phyloP scores from a whole-genome alignment of 176 grass and related monocot genomes.

The Oryza glaberrima region DNA sequence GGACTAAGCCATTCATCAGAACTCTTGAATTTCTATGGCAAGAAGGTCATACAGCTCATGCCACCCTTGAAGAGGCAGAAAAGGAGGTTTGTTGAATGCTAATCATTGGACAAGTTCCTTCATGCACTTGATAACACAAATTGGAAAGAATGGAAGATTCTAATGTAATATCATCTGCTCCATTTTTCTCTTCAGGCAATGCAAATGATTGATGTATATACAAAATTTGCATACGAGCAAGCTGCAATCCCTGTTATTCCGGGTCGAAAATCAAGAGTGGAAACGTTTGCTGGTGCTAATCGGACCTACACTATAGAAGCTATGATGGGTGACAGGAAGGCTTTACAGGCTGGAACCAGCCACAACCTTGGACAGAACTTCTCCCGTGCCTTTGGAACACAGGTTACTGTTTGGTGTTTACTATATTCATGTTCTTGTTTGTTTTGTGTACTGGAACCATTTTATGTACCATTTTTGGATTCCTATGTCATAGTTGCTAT shows the following conservation, averaged over 20 bases:
- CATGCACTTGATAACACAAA: not conserved
- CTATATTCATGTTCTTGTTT: not conserved
- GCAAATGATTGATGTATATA: slow-evolving; percentile 98
- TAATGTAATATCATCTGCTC: not conserved
- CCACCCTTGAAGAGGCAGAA: slow-evolving; percentile 89
- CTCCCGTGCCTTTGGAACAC: slow-evolving; percentile 92
- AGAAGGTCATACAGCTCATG: slow-evolving; percentile 99
- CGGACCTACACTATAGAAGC: slow-evolving; percentile 96
- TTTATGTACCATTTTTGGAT: slow-evolving; percentile 8
- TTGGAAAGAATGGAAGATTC: slow-evolving; percentile 15
- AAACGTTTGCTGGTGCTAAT: slow-evolving; percentile 94
- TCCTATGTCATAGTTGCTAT: slow-evolving; percentile 2
- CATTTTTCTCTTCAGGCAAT: slow-evolving; percentile 65
- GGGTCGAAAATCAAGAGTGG: slow-evolving; percentile 85
- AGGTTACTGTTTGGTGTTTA: slow-evolving; percentile 52
- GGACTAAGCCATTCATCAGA: slow-evolving; percentile 95
- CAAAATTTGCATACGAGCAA: slow-evolving; percentile 90
- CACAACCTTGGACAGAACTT: slow-evolving; percentile 98
- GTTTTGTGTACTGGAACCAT: slow-evolving; percentile 26
- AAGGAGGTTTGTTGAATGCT: slow-evolving; percentile 62
- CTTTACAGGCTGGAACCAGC: slow-evolving; percentile 98
- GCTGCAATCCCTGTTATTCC: slow-evolving; percentile 96
- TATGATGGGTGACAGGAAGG: slow-evolving; percentile 98
- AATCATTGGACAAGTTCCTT: slow-evolving; percentile 29
- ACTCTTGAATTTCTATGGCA: slow-evolving; percentile 99